Evolutionary conservation across 257 asterid species (phyloP).

Genomic region (Rauvolfia tetraphylla): DNA sequence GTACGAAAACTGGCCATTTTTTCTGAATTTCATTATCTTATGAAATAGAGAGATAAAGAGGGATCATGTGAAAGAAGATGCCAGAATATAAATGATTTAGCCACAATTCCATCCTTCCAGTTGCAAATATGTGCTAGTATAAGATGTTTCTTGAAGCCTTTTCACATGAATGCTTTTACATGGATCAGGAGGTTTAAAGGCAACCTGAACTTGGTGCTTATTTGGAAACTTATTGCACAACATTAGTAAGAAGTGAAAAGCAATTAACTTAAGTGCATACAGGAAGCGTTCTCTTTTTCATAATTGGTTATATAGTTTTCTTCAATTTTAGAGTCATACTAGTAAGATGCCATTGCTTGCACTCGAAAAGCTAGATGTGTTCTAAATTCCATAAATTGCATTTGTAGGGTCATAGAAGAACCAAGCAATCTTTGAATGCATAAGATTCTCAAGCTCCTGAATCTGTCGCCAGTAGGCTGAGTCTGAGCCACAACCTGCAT

Average conservation of each 20-base stretch:
- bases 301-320: neutral
- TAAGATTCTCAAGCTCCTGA: conserved; percentile 57
- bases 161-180: neutral
- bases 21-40: neutral
- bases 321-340: neutral
- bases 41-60: neutral
- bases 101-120: too few relatives aligned
- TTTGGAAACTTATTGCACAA: neutral
- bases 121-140: neutral
- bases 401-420: neutral
- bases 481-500: conserved; percentile 41
- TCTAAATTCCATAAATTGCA: neutral
- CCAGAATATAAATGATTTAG: neutral
- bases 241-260: neutral
- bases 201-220: neutral
- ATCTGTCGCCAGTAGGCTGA: conserved; percentile 49
- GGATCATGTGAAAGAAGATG: neutral
- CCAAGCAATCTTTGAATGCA: conserved; percentile 75
- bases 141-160: neutral
- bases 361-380: neutral
- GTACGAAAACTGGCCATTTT: too few relatives aligned
- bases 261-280: neutral
- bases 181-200: neutral
- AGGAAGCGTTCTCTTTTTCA: neutral
- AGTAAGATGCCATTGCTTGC: neutral